Evolutionary conservation across 2,329 filamentous ascomycete species (phyloP).

Genomic region (Hymenoscyphus linearis): DNA sequence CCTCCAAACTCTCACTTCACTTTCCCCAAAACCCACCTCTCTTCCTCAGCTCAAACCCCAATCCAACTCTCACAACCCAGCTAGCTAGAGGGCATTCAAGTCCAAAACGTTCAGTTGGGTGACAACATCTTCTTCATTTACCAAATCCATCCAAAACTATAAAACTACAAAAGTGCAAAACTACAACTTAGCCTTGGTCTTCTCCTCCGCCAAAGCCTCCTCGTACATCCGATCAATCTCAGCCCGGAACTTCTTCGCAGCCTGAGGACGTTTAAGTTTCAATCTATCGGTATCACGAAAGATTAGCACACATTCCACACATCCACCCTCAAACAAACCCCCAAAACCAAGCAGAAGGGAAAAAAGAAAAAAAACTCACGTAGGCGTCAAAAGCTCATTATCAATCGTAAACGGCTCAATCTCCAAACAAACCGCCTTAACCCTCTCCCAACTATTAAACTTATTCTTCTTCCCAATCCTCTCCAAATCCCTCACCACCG

Average conservation of each 20-base stretch:
- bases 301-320: slow-evolving; percentile 10
- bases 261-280: slow-evolving; percentile 66
- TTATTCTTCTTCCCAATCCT: slow-evolving; percentile 75
- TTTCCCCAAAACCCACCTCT: too few relatives aligned
- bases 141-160: too few relatives aligned
- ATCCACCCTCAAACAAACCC: background rate
- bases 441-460: slow-evolving; percentile 86
- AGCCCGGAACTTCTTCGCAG: slow-evolving; percentile 45
- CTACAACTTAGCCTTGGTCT: slow-evolving; percentile 44
- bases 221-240: slow-evolving; percentile 32
- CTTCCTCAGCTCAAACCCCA: too few relatives aligned
- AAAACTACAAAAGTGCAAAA: too few relatives aligned
- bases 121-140: too few relatives aligned
- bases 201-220: slow-evolving; percentile 30
- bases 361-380: slow-evolving; percentile 50
- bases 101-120: too few relatives aligned
- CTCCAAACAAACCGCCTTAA: slow-evolving; percentile 68
- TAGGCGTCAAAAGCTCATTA: slow-evolving; percentile 83
- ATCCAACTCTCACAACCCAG: too few relatives aligned
- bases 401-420: slow-evolving; percentile 90
- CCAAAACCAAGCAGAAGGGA: background rate
- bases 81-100: too few relatives aligned
- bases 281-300: slow-evolving; percentile 45
- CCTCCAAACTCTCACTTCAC: too few relatives aligned
- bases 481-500: slow-evolving; percentile 74